Evolutionary conservation across 140 eudicot species (phyloP).

Genomic region (Ambrosia hybrid): DNA sequence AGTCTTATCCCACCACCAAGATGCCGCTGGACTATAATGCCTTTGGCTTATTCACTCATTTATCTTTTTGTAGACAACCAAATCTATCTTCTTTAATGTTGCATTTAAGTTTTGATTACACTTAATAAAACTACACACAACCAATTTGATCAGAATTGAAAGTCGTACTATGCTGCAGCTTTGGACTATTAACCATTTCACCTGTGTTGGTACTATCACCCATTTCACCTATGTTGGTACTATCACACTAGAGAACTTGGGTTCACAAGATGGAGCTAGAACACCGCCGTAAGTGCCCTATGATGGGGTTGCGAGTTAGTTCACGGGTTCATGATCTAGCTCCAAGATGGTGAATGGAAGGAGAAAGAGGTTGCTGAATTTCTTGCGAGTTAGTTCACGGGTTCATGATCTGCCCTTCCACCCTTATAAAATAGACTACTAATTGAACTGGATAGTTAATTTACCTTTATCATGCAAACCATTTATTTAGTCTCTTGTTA

Average conservation of each 20-base stretch:
- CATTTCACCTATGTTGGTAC: neutral
- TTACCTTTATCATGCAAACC: too few relatives aligned
- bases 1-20: too few relatives aligned
- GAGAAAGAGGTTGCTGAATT: too few relatives aligned
- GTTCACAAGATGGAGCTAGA: too few relatives aligned
- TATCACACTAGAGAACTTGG: neutral
- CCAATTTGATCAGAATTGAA: neutral
- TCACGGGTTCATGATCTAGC: too few relatives aligned
- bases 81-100: neutral
- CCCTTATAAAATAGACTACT: neutral
- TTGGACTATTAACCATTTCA: neutral
- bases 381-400: too few relatives aligned
- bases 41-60: neutral
- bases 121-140: neutral
- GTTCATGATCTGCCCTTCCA: too few relatives aligned
- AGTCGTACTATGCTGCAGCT: neutral
- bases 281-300: too few relatives aligned
- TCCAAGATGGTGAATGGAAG: too few relatives aligned
- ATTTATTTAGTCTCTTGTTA: too few relatives aligned
- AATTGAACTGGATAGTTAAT: neutral
- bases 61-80: neutral
- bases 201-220: neutral
- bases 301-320: too few relatives aligned
- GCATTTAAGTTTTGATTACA: neutral
- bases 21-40: too few relatives aligned